Base-by-base conservation (phyloP, 2,329 filamentous ascomycete species). In the Chrysoporthe austroafricana region DNA sequence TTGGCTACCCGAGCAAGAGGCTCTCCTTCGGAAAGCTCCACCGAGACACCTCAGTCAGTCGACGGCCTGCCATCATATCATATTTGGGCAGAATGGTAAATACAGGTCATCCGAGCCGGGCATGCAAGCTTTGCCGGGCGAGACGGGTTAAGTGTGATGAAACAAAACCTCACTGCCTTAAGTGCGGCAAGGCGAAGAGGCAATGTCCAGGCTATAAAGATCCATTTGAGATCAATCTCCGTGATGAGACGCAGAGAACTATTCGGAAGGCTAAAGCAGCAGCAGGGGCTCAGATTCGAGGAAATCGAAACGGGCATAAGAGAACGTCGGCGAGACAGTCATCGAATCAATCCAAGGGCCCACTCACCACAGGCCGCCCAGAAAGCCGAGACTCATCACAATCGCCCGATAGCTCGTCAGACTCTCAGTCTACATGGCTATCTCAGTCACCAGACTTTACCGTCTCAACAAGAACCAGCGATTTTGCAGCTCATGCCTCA, bases 131-230 rank as follows among this genome's bases (percentile, higher is more conserved):
- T 42, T 74, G 73, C 63, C 70, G 71, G 26, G 64, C 69, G 21
- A 65, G 73, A 42, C 69, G 73, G 32, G 73, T 74, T 57, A 73
- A 73, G 59, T 74, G 73, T 50, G 73, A 74, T 26, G 72, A 74
- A 63, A 71, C 63, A 50, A 73, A 71, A 64, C 73, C 73, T 3
- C 71, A 69, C 42, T 74, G 73, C 64, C 68, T 73, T 63, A 71
- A 73, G 57, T 74, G 73, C 66, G 71, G 65, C 42, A 74, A 73
- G 54, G 70, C 71, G 1, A 71, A 71, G n/a, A 69, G 71, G 14
- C 68, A 71, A 26, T 74, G 73, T n/a, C 73, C 73, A 2, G 73
- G 73, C 26, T 74, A 74, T 48, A 70, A 70, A 44, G 70, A 73
- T 54, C 69, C 73, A 13, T 73, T 73, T 34, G 73, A 74, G 52